These are phyloP conservation scores for Solanum tacnaense DNA, from an alignment of 257 asterid species.

Conservation along the genomic window DNA sequence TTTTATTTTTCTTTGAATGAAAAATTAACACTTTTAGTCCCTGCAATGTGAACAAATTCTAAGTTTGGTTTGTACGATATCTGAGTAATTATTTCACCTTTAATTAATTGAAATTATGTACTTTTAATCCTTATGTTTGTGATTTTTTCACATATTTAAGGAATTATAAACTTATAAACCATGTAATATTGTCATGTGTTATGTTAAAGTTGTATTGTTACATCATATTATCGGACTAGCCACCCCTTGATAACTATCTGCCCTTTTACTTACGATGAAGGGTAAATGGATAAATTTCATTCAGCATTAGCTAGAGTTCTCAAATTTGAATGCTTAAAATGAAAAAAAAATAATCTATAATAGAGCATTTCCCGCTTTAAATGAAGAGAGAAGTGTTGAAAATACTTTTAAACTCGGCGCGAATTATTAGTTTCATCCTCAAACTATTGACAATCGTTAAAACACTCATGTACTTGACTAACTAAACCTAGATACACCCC, in stretches of 20 bases:
- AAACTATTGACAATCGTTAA: accelerated
- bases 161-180: background rate
- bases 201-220: background rate
- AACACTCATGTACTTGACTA: too few relatives aligned
- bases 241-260: background rate
- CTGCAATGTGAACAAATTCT: background rate
- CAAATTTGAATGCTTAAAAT: background rate
- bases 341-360: too few relatives aligned
- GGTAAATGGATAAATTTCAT: background rate
- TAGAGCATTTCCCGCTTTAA: background rate
- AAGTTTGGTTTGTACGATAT: background rate
- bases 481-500: too few relatives aligned
- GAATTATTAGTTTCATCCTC: too few relatives aligned
- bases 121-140: background rate
- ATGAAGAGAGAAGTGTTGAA: background rate
- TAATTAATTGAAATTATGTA: background rate
- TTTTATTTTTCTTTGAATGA: background rate
- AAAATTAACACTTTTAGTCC: background rate
- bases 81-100: background rate
- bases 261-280: background rate
- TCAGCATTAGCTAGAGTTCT: background rate
- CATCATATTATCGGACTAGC: background rate
- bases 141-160: background rate
- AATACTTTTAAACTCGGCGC: too few relatives aligned
- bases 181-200: background rate